A percentile compares a stretch with the other conserved stretches of the same genome.
Conservation (phyloP, 805 yeast species). For the Saturnispora quitensis region DNA sequence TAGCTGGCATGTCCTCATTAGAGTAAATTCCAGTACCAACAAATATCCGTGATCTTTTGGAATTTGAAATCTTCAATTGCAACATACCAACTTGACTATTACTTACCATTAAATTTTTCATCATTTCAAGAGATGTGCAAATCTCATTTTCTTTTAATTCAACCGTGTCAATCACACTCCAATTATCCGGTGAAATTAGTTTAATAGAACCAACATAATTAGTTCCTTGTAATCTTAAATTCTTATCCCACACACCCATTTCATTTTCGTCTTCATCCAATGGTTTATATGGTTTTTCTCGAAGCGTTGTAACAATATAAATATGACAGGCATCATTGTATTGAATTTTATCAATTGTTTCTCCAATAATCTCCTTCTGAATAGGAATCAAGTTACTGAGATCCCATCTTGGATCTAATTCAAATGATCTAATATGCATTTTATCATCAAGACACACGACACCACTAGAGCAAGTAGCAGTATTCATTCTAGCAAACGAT, state of each 20-base stretch:
- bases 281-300: slow-evolving; percentile 51
- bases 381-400: slow-evolving; percentile 58
- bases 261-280: slow-evolving; percentile 66
- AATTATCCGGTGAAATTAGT: slow-evolving; percentile 62
- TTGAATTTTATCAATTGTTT: slow-evolving; percentile 54
- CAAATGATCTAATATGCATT: slow-evolving; percentile 57
- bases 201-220: slow-evolving; percentile 53
- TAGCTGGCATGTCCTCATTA: slow-evolving; percentile 71
- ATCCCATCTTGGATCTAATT: slow-evolving; percentile 35
- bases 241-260: slow-evolving; percentile 45
- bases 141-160: slow-evolving; percentile 63
- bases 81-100: slow-evolving; percentile 17
- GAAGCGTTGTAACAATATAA: slow-evolving; percentile 52
- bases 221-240: slow-evolving; percentile 39
- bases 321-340: slow-evolving; percentile 62
- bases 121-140: slow-evolving; percentile 45
- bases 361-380: slow-evolving; percentile 42
- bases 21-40: slow-evolving; percentile 72
- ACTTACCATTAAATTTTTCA: slow-evolving; percentile 33
- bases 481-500: slow-evolving; percentile 51
- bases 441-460: slow-evolving; percentile 64
- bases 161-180: slow-evolving; percentile 67
- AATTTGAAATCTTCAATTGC: slow-evolving; percentile 34
- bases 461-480: slow-evolving; percentile 31
- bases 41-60: slow-evolving; percentile 37